These are phyloP conservation scores for Dissophora ornata DNA, from an alignment of 192 early-diverging fungal genomes.

Conservation along the genomic window DNA sequence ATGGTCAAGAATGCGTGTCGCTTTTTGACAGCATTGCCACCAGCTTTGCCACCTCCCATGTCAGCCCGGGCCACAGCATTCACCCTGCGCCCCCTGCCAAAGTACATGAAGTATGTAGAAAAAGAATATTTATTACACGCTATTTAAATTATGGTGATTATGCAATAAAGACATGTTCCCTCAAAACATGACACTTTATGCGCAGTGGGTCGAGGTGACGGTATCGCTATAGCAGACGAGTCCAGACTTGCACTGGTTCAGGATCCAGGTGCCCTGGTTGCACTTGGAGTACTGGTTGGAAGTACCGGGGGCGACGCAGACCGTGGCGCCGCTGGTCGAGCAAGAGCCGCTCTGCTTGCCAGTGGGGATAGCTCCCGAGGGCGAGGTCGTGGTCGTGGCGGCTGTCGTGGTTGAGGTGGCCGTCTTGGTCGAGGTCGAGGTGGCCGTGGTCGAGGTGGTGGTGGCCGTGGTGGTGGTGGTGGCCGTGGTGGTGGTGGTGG, in stretches of 20 bases:
- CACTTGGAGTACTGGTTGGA: conserved; percentile 49
- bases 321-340: conserved; percentile 20
- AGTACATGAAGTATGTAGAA: too few relatives aligned
- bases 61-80: too few relatives aligned
- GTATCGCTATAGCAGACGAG: conserved; percentile 38
- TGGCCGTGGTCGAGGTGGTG: conserved; percentile 9
- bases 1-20: too few relatives aligned
- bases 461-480: conserved; percentile 5
- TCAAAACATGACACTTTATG: conserved; percentile 5
- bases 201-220: conserved; percentile 35
- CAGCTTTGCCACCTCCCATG: too few relatives aligned
- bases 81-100: too few relatives aligned
- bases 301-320: conserved; percentile 23
- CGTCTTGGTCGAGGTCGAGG: conserved; percentile 10
- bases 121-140: too few relatives aligned
- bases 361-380: conserved; percentile 22
- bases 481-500: conserved; percentile 2
- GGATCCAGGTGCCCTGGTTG: conserved; percentile 31
- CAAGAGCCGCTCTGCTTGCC: conserved; percentile 34
- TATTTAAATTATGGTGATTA: too few relatives aligned
- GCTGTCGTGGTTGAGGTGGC: too few relatives aligned
- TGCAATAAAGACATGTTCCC: too few relatives aligned
- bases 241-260: conserved; percentile 48
- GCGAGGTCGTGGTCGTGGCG: conserved; percentile 9
- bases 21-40: too few relatives aligned